Percentiles rank a stretch among this genome's conserved stretches.
Evolutionary conservation across 805 yeast species (phyloP).

Genomic region (Monosporozyma yasuniensis): DNA sequence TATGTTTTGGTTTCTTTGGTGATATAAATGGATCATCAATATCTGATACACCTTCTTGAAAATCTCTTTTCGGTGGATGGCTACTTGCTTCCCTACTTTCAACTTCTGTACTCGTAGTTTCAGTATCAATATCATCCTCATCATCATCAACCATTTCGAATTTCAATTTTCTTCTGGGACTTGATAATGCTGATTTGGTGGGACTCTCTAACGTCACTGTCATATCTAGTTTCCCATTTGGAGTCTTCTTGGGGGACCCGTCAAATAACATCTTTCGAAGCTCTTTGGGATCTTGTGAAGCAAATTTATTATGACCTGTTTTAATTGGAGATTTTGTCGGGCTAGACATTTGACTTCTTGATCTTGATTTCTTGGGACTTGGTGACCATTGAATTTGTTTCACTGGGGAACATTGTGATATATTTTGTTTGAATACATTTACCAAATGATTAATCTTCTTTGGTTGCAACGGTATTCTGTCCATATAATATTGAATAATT

Average conservation of each 20-base stretch:
- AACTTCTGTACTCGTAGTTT: neutral
- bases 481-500: conserved; percentile 37
- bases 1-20: neutral
- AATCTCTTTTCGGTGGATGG: neutral
- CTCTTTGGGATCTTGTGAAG: conserved; percentile 23
- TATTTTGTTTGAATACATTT: conserved; percentile 37
- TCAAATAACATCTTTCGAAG: conserved; percentile 21
- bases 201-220: conserved; percentile 1
- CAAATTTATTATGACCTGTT: conserved; percentile 19
- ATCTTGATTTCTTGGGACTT: conserved; percentile 19
- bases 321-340: conserved; percentile 2
- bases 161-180: conserved; percentile 25
- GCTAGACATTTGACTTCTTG: conserved; percentile 11
- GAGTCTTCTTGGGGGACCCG: conserved; percentile 17
- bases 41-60: neutral
- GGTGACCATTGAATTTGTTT: conserved; percentile 26
- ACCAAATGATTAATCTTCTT: conserved; percentile 35
- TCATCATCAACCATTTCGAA: conserved; percentile 26
- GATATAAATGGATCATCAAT: neutral
- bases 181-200: neutral
- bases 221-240: neutral
- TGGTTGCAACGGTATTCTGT: conserved; percentile 51
- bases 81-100: neutral
- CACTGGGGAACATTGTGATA: conserved; percentile 29
- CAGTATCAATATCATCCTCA: conserved; percentile 2